Evolutionary conservation across 805 yeast genomes (phyloP).

Genomic region (Wickerhamomyces xylosicus): DNA sequence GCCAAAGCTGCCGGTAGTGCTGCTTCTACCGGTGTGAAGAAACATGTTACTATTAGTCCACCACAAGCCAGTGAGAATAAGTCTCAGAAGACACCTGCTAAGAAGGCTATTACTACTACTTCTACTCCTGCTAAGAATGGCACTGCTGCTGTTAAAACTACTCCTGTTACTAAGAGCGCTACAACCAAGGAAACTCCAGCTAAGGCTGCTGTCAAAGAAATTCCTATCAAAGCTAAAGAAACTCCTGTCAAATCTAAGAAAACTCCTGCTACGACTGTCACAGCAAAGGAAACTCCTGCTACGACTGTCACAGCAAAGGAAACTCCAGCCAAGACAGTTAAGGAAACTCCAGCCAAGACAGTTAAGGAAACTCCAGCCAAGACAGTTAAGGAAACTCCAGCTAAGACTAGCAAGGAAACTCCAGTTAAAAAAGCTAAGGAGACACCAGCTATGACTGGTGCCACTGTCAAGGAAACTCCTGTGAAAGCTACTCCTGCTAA

Average conservation of each 20-base stretch:
- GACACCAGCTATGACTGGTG: not conserved
- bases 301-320: conserved; percentile 1
- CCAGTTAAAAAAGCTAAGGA: not conserved
- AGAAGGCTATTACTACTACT: not conserved
- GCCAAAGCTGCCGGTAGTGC: not conserved
- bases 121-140: not conserved
- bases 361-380: not conserved
- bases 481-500: not conserved
- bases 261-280: not conserved
- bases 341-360: not conserved
- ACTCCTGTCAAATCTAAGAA: not conserved
- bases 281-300: not conserved
- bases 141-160: not conserved
- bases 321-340: not conserved
- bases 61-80: not conserved
- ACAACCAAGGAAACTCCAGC: conserved; percentile 1
- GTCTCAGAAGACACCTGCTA: too few relatives aligned
- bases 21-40: not conserved
- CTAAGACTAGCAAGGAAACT: conserved; percentile 1
- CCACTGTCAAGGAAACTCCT: not conserved
- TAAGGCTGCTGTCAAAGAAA: not conserved
- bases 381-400: conserved; percentile 1
- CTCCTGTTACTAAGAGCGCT: not conserved
- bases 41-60: not conserved
- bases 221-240: conserved; percentile 2